phyloP scores from a whole-genome alignment of 2,329 filamentous ascomycete species.

The Bisporella sp. region DNA sequence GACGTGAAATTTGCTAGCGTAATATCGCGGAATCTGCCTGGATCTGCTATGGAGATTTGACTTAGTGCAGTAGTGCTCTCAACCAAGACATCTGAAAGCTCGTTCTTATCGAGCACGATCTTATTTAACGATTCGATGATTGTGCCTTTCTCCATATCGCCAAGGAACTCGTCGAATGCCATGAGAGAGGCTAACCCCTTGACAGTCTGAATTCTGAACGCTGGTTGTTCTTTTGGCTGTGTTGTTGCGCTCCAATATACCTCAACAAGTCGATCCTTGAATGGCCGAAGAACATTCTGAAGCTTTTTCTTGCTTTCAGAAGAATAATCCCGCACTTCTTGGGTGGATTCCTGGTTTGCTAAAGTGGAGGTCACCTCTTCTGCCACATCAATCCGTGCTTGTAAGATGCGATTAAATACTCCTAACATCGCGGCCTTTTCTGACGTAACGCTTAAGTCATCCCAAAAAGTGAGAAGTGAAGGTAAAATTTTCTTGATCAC shows the following conservation, averaged over 20 bases:
- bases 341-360: neutral
- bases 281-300: neutral
- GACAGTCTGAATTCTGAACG: constrained; percentile 15
- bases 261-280: constrained; percentile 2
- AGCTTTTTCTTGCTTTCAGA: neutral
- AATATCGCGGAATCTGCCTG: constrained; percentile 15
- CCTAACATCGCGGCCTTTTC: constrained; percentile 19
- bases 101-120: constrained; percentile 9
- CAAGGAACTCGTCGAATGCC: constrained; percentile 17
- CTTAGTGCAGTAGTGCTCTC: constrained; percentile 17
- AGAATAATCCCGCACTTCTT: neutral
- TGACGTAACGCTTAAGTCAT: constrained; percentile 12
- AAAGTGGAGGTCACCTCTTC: constrained; percentile 1
- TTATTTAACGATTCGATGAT: constrained; percentile 19
- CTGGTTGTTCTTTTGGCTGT: constrained; percentile 8
- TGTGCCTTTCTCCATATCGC: constrained; percentile 15
- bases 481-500: constrained; percentile 17
- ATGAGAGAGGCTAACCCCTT: constrained; percentile 20
- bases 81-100: constrained; percentile 11
- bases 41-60: constrained; percentile 17
- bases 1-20: constrained; percentile 19
- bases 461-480: constrained; percentile 13
- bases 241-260: constrained; percentile 15
- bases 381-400: constrained; percentile 13
- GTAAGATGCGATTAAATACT: constrained; percentile 22